phyloP scores from a whole-genome alignment of 2,329 filamentous ascomycete genomes.

The Aplosporella prunicola region DNA sequence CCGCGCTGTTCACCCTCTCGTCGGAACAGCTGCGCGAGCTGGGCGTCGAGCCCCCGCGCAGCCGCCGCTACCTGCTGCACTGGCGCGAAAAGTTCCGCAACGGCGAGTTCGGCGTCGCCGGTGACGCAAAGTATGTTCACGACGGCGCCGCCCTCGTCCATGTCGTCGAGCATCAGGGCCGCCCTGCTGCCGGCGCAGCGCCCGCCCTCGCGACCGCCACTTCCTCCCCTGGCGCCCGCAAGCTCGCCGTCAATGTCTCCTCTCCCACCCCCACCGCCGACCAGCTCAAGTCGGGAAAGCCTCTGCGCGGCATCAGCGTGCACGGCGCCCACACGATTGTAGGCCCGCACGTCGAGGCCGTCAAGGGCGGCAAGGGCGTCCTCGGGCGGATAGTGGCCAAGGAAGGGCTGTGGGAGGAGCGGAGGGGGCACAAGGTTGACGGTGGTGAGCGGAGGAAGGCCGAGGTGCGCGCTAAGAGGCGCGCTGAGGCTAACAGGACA shows the following conservation, averaged over 20 bases:
- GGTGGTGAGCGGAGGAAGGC: conserved; percentile 86
- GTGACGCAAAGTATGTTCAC: conserved; percentile 67
- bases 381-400: conserved; percentile 60
- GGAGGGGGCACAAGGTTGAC: conserved; percentile 81
- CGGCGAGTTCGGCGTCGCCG: conserved; percentile 70
- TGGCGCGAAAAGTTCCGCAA: conserved; percentile 81
- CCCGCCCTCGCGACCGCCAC: conserved; percentile 42
- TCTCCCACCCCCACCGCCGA: conserved; percentile 28
- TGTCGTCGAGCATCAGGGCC: conserved; percentile 50
- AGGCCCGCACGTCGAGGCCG: conserved; percentile 62
- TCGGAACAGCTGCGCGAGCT: conserved; percentile 70
- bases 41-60: conserved; percentile 77
- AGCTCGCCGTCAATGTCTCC: conserved; percentile 51
- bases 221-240: conserved; percentile 45
- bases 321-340: conserved; percentile 58
- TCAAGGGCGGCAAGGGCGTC: conserved; percentile 51
- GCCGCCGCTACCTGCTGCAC: conserved; percentile 71
- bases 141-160: conserved; percentile 50
- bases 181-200: no score
- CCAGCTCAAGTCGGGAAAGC: conserved; percentile 8
- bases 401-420: conserved; percentile 91
- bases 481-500: conserved; percentile 68
- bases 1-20: conserved; percentile 73
- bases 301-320: conserved; percentile 51
- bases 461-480: conserved; percentile 78